Base-by-base conservation (phyloP, 1,284 basidiomycete genomes). In the Trametes sp. region DNA sequence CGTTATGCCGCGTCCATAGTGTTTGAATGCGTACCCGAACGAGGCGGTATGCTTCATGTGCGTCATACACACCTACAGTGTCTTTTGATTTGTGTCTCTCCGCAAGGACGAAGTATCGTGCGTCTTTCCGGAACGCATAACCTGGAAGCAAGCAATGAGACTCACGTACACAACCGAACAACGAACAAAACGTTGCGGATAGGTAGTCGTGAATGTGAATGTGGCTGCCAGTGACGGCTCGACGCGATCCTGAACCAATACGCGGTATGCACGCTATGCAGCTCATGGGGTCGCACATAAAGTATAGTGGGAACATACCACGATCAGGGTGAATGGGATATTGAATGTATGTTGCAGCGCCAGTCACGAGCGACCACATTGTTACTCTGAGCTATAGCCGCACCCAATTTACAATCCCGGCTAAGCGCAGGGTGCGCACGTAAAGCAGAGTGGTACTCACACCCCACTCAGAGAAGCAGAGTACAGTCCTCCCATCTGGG, bases 381-480 rank as follows among this genome's bases (percentile, higher is more conserved):
- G 92, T 90, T 19, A 96, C 83, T 54, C 93, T 83, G 57, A 95
- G 81, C 93, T 95, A 72, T 13, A 11, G 6, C 14, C 6, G 11
- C 48, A 31, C 11, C 8, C 48, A 16, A 33, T 29, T 13, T 19
- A 24, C 10, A 6, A 21, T 21, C 28, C 10, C 48, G 10, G 48
- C 48, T 49, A 31, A 49, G 48, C 28, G 4, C 2, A 16, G 8
- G 29, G 16, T 2, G 6, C 5, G 19, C n/a, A 46, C 11, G 16
- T 24, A 19, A 2, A 31, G 48, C 6, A 21, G 52, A 56, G 46
- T 36, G 5, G 44, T 44, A 85, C 93, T 80, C 77, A 96, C 94
- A 67, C 89, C 90, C 87, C 92, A 92, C 68, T 95, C 92, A 4
- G 92, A 93, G 76, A 94, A 95, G 68, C 92, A 94, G n/a, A 95